phyloP scores from a whole-genome alignment of 2,329 filamentous ascomycete species.

The Pestalotiopsis fici region DNA sequence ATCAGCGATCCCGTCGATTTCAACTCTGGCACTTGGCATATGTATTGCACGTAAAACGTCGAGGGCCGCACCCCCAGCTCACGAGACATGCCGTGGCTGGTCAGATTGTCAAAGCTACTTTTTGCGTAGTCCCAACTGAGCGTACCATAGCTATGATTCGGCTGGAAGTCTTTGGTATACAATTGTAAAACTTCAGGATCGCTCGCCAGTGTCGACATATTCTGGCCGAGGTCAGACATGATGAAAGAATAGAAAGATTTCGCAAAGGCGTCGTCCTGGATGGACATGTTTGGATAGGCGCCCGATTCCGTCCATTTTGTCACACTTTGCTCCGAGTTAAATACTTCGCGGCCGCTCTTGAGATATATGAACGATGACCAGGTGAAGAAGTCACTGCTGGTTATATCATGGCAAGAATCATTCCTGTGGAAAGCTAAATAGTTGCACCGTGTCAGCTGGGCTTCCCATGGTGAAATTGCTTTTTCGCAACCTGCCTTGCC shows the following conservation, averaged over 20 bases:
- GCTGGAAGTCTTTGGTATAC: not conserved
- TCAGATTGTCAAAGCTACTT: not conserved
- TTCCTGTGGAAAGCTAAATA: too few relatives aligned
- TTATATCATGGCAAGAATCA: too few relatives aligned
- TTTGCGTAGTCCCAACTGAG: too few relatives aligned
- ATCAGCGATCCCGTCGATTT: not conserved
- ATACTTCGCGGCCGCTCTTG: not conserved
- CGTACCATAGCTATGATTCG: not conserved
- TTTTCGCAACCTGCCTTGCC: too few relatives aligned
- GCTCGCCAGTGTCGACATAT: not conserved
- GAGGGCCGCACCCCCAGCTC: not conserved
- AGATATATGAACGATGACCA: too few relatives aligned
- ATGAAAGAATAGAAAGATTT: not conserved
- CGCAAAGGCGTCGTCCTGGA: not conserved
- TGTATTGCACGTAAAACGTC: not conserved
- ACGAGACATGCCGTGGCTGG: not conserved
- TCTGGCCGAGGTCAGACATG: not conserved
- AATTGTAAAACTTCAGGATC: not conserved
- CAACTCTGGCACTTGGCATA: not conserved
- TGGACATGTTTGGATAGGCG: not conserved
- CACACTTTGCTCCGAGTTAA: not conserved
- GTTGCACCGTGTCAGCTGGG: too few relatives aligned
- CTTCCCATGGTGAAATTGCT: too few relatives aligned
- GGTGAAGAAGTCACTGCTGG: too few relatives aligned
- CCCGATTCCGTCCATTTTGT: not conserved